Base-by-base conservation (phyloP, 495 filamentous ascomycete species). In the Penicillium taxi region DNA sequence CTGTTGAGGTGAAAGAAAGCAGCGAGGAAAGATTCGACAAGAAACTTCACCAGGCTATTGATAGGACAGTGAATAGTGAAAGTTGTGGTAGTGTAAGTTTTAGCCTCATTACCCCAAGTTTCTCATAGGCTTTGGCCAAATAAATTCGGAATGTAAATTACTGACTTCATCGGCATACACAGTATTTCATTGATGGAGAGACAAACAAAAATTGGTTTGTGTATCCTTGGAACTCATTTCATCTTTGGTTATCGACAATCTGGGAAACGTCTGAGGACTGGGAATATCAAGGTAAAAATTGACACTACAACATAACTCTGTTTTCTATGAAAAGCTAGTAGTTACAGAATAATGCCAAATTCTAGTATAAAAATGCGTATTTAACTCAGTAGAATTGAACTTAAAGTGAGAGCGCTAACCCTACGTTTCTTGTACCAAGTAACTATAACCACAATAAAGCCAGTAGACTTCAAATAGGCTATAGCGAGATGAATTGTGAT, bases 191-290 rank as follows among this genome's bases (percentile, higher is more conserved):
- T 6, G 31, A 33, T 13, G 22, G 22, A 33, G 18, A 17, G 3
- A n/a, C 18, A 7, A 19, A 33, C 2, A 33, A 22, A n/a, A 33
- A 33, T 13, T 33, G 31, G 18, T 33, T 33, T 12, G 31, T 33
- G 9, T 33, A 33, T n/a, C 31, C 31, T 1, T 22, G 31, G 18
- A 33, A 33, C 17, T 20, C 31, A 32, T 20, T 32, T n/a, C 16
- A 32, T n/a, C 14, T 32, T 3, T 20, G 29, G 16, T 11, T 19
- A 4, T 32, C 29, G 2, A 20, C 16, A 15, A 6, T 19, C 5
- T 19, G 14, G 16, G 20, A 15, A 18, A 4, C 28, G 6, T 18
- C 29, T 18, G 15, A 15, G 9, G 15, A 32, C 20, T 19, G 29
- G 29, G 14, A 32, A 18, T 32, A 30, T 27, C 9, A n/a, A n/a